Percentiles rank a stretch among this genome's conserved stretches.
phyloP scores from a whole-genome alignment of 116 monocot species.

The Iris pallida region DNA sequence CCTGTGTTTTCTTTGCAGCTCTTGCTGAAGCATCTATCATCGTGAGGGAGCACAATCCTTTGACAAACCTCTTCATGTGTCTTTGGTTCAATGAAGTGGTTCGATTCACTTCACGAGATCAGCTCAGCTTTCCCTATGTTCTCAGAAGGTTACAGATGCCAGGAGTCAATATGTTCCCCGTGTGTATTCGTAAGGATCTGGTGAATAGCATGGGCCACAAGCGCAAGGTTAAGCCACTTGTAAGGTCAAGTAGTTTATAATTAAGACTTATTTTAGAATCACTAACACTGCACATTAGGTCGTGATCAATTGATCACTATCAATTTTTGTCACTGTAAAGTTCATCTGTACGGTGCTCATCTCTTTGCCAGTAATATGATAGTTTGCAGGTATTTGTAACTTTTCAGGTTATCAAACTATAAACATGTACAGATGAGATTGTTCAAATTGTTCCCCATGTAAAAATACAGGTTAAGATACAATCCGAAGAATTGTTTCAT shows the following conservation, averaged over 20 bases:
- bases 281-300: too few species aligned
- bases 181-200: constrained; percentile 80
- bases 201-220: constrained; percentile 88
- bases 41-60: constrained; percentile 62
- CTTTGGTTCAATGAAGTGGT: constrained; percentile 94
- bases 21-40: constrained; percentile 83
- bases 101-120: constrained; percentile 85
- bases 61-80: constrained; percentile 65
- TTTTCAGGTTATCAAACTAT: too few species aligned
- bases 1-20: constrained; percentile 32
- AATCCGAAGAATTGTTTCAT: too few species aligned
- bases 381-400: too few species aligned
- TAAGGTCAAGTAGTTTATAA: constrained; percentile 9
- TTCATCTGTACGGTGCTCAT: too few species aligned
- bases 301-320: too few species aligned
- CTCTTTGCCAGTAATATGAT: too few species aligned
- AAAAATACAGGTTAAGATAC: too few species aligned
- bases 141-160: constrained; percentile 49
- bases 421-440: too few species aligned
- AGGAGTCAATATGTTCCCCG: constrained; percentile 73
- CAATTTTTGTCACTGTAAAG: too few species aligned
- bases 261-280: too few species aligned
- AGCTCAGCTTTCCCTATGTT: constrained; percentile 84
- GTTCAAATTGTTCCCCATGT: too few species aligned
- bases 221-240: constrained; percentile 66